phyloP scores from a whole-genome alignment of 495 filamentous ascomycete genomes.

The Cudoniella acicularis region DNA sequence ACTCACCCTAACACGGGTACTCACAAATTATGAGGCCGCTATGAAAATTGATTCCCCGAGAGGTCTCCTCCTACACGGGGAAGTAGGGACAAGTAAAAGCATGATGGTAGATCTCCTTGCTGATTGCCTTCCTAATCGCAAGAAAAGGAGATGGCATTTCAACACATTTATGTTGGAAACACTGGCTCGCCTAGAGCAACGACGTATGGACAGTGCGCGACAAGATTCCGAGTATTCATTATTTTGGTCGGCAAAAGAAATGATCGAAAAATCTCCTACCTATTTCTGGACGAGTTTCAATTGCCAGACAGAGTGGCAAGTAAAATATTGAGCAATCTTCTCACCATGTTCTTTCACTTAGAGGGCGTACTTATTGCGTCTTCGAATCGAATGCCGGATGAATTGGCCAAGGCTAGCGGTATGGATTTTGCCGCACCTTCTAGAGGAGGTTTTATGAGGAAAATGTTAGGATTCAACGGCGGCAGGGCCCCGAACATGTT shows the following conservation, averaged over 20 bases:
- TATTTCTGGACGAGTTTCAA: slow-evolving; percentile 75
- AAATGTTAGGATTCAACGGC: slow-evolving; percentile 30
- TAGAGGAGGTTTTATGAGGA: slow-evolving; percentile 43
- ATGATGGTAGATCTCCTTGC: slow-evolving; percentile 70
- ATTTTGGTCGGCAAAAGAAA: slow-evolving; percentile 62
- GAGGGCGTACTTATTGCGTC: slow-evolving; percentile 70
- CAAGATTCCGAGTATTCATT: slow-evolving; percentile 55
- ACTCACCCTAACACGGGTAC: slow-evolving; percentile 54
- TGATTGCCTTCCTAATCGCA: slow-evolving; percentile 59
- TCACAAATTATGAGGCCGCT: slow-evolving; percentile 61
- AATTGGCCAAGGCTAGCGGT: slow-evolving; percentile 64
- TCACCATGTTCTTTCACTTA: slow-evolving; percentile 69
- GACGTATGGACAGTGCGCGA: neutral
- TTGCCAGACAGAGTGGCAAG: slow-evolving; percentile 63
- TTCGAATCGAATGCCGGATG: slow-evolving; percentile 71
- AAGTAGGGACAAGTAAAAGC: slow-evolving; percentile 68
- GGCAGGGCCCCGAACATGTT: slow-evolving; percentile 31
- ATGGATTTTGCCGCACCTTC: slow-evolving; percentile 50
- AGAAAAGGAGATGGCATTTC: slow-evolving; percentile 70
- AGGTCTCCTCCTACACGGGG: slow-evolving; percentile 64
- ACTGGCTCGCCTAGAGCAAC: slow-evolving; percentile 56
- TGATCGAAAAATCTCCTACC: slow-evolving; percentile 63
- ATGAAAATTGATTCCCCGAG: slow-evolving; percentile 57
- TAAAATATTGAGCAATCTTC: slow-evolving; percentile 66
- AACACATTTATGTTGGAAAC: slow-evolving; percentile 73